Percentiles rank a stretch among this genome's conserved stretches.
phyloP scores from a whole-genome alignment of 2,329 filamentous ascomycete genomes.

The Aspergillus candidus region DNA sequence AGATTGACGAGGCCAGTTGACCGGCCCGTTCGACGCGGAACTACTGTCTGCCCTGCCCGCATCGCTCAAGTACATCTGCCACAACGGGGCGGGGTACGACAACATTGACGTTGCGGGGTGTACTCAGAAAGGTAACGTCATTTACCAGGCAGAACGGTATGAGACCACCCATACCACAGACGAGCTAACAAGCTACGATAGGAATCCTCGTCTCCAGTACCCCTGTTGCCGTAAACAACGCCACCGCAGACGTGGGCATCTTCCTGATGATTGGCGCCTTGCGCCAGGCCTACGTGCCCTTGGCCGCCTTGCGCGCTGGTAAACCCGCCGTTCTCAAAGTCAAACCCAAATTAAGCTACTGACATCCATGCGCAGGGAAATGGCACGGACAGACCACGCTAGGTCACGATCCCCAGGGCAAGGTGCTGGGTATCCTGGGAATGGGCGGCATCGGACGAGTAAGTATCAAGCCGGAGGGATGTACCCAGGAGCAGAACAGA shows the following conservation, averaged over 20 bases:
- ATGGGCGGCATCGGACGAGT: conserved; percentile 46
- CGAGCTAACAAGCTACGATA: conserved; percentile 7
- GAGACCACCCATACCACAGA: not conserved
- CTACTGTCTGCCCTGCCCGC: conserved; percentile 41
- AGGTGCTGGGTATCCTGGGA: conserved; percentile 42
- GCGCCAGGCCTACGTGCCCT: conserved; percentile 39
- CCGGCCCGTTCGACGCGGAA: conserved; percentile 46
- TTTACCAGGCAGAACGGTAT: not conserved
- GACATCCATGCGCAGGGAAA: conserved; percentile 21
- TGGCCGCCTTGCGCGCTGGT: conserved; percentile 38
- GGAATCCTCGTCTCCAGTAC: conserved; percentile 41
- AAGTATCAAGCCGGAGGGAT: conserved; percentile 11
- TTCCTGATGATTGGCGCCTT: conserved; percentile 45
- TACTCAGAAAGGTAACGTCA: conserved; percentile 35
- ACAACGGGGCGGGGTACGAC: conserved; percentile 56
- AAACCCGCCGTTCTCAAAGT: conserved; percentile 4
- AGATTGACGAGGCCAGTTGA: conserved; percentile 24
- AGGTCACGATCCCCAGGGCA: conserved; percentile 42
- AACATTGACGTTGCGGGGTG: conserved; percentile 53
- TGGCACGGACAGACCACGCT: conserved; percentile 39
- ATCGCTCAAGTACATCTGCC: conserved; percentile 46
- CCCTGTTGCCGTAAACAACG: conserved; percentile 42
- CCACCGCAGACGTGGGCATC: conserved; percentile 43
- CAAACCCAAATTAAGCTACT: conserved; percentile 1
- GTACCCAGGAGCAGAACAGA: not conserved